Evolutionary conservation across 2,329 filamentous ascomycete species (phyloP).

Genomic region (Fusarium sororula): DNA sequence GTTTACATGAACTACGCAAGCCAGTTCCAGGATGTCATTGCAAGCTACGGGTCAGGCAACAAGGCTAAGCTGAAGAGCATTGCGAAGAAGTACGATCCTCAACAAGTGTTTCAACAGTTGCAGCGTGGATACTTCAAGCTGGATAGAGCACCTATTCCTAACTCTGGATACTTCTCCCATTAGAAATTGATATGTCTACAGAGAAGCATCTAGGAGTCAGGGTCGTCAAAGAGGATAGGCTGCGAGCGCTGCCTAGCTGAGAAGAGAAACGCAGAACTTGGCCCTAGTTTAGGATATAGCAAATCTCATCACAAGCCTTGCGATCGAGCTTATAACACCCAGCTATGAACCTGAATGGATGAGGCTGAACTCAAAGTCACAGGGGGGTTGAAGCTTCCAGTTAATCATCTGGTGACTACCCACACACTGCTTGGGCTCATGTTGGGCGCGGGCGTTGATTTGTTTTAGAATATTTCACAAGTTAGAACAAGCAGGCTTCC

Average conservation of each 20-base stretch:
- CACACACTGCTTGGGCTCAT: too few species aligned
- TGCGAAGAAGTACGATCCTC: slow-evolving; percentile 8
- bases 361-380: too few species aligned
- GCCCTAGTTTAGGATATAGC: not conserved
- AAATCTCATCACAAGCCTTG: not conserved
- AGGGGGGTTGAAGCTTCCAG: too few species aligned
- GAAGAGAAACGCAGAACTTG: not conserved
- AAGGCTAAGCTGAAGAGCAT: slow-evolving; percentile 6
- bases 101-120: not conserved
- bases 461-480: too few species aligned
- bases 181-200: not conserved
- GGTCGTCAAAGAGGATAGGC: not conserved
- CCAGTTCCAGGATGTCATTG: slow-evolving; percentile 10
- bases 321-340: too few species aligned
- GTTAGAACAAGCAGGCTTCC: too few species aligned
- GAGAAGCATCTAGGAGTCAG: not conserved
- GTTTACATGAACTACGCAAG: slow-evolving; percentile 28
- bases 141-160: slow-evolving; percentile 7
- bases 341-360: too few species aligned
- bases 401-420: too few species aligned
- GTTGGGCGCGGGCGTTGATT: too few species aligned
- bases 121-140: slow-evolving; percentile 40
- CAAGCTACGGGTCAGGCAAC: not conserved
- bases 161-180: not conserved
- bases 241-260: not conserved